Percentiles rank a stretch among this genome's conserved stretches.
These are phyloP conservation scores for Cadophora malorum DNA, from an alignment of 2,329 filamentous ascomycete species.

Conservation along the genomic window DNA sequence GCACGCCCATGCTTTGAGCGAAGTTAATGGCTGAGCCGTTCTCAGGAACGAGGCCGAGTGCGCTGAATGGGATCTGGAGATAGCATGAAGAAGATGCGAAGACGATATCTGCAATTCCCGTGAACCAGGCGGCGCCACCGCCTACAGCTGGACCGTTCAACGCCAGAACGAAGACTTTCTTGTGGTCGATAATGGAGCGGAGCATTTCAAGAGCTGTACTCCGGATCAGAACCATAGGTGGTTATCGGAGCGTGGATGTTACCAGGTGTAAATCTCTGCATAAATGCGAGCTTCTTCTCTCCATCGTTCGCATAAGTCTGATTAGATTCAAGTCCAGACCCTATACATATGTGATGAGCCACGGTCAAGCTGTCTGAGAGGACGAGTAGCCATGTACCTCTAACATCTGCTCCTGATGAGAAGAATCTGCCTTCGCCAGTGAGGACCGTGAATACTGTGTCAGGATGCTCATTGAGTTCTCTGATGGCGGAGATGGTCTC, in stretches of 20 bases:
- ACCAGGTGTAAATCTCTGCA: conserved; percentile 36
- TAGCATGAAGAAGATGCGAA: conserved; percentile 52
- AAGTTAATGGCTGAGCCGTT: conserved; percentile 54
- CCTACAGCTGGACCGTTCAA: conserved; percentile 58
- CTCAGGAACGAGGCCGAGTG: conserved; percentile 56
- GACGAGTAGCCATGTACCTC: conserved; percentile 38
- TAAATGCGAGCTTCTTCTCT: conserved; percentile 41
- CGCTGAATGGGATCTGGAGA: conserved; percentile 56
- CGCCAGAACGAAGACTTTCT: conserved; percentile 57
- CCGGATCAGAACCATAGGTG: neutral
- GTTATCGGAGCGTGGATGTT: neutral
- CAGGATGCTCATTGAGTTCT: conserved; percentile 53
- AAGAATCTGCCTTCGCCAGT: conserved; percentile 59
- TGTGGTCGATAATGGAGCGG: conserved; percentile 55
- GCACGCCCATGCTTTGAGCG: conserved; percentile 55
- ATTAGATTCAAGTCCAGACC: conserved; percentile 24
- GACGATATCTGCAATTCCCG: conserved; percentile 55
- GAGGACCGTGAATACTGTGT: conserved; percentile 57
- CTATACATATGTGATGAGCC: conserved; percentile 18
- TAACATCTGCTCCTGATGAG: conserved; percentile 56
- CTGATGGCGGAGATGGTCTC: conserved; percentile 52
- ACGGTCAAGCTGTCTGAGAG: neutral
- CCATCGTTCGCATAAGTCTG: conserved; percentile 32
- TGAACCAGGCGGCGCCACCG: conserved; percentile 58
- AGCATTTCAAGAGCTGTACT: conserved; percentile 47